Conservation (phyloP, 768 basidiomycete species). For the Lactarius deliciosus region DNA sequence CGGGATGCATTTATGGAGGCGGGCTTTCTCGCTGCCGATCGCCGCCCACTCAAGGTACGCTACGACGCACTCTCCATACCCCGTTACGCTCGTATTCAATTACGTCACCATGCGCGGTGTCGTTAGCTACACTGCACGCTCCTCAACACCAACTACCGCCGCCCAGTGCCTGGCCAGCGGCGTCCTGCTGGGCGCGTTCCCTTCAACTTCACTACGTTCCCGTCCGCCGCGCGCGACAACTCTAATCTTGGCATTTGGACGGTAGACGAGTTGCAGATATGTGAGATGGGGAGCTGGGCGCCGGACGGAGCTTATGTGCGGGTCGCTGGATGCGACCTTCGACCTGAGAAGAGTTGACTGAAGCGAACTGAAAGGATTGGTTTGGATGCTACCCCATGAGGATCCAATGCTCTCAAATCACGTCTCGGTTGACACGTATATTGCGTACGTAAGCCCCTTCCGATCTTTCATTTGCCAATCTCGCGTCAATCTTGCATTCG, state of each 20-base stretch:
- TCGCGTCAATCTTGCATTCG: too few species aligned
- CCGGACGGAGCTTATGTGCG: slow-evolving; percentile 30
- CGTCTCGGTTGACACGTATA: too few species aligned
- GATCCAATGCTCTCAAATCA: too few species aligned
- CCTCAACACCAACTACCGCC: neutral
- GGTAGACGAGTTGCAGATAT: slow-evolving; percentile 1
- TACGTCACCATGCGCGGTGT: neutral
- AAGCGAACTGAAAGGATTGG: neutral
- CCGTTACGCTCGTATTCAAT: neutral
- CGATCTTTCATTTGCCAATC: too few species aligned
- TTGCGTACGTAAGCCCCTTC: too few species aligned
- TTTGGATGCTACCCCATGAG: neutral
- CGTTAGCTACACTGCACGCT: neutral
- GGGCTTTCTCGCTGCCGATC: slow-evolving; percentile 37
- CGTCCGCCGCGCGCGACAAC: neutral
- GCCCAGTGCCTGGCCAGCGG: neutral
- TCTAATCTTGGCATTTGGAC: slow-evolving; percentile 47
- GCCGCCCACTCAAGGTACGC: slow-evolving; percentile 39
- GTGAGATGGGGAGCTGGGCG: slow-evolving; percentile 41
- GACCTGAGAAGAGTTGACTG: neutral
- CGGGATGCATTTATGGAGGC: slow-evolving; percentile 35
- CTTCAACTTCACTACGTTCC: neutral
- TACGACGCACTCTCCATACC: neutral
- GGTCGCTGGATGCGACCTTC: slow-evolving; percentile 12
- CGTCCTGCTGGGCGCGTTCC: neutral